Percentiles rank a stretch among this genome's conserved stretches.
phyloP scores from a whole-genome alignment of 768 basidiomycete species.

The Podaxis rugospora region DNA sequence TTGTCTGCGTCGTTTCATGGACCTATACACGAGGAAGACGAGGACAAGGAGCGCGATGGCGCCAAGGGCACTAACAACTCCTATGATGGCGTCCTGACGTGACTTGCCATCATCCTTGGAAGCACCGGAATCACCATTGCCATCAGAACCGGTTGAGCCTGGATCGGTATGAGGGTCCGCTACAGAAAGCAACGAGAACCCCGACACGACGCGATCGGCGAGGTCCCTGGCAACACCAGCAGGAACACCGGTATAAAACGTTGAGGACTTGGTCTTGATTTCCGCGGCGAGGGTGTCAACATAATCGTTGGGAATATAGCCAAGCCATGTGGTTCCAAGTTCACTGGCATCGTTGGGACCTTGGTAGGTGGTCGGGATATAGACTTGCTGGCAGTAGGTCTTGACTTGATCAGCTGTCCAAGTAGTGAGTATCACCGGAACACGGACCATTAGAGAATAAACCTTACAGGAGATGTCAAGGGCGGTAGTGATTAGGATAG shows the following conservation, averaged over 20 bases:
- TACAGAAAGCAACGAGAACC: slow-evolving; percentile 53
- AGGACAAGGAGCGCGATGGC: slow-evolving; percentile 72
- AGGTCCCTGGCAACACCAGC: slow-evolving; percentile 46
- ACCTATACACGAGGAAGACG: slow-evolving; percentile 65
- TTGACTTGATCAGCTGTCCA: slow-evolving; percentile 29
- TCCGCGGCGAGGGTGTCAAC: slow-evolving; percentile 61
- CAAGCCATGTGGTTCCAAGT: slow-evolving; percentile 69
- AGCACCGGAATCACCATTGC: slow-evolving; percentile 21
- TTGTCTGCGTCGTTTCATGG: slow-evolving; percentile 62
- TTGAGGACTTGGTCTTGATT: slow-evolving; percentile 56
- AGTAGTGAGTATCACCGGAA: slow-evolving; percentile 3
- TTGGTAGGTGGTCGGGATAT: slow-evolving; percentile 54
- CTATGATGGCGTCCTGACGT: slow-evolving; percentile 85
- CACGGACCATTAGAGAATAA: background rate
- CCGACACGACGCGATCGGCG: slow-evolving; percentile 65
- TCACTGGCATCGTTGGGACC: slow-evolving; percentile 38
- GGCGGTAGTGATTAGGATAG: slow-evolving; percentile 33
- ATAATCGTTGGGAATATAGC: slow-evolving; percentile 52
- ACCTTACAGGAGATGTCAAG: slow-evolving; percentile 28
- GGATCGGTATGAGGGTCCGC: slow-evolving; percentile 27
- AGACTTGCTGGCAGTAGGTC: slow-evolving; percentile 62
- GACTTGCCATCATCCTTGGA: slow-evolving; percentile 36
- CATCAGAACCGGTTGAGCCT: slow-evolving; percentile 16
- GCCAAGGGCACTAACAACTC: slow-evolving; percentile 81
- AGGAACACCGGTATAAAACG: slow-evolving; percentile 55